Evolutionary conservation across 2,329 filamentous ascomycete species (phyloP).

Genomic region (Fusarium sublunatum): DNA sequence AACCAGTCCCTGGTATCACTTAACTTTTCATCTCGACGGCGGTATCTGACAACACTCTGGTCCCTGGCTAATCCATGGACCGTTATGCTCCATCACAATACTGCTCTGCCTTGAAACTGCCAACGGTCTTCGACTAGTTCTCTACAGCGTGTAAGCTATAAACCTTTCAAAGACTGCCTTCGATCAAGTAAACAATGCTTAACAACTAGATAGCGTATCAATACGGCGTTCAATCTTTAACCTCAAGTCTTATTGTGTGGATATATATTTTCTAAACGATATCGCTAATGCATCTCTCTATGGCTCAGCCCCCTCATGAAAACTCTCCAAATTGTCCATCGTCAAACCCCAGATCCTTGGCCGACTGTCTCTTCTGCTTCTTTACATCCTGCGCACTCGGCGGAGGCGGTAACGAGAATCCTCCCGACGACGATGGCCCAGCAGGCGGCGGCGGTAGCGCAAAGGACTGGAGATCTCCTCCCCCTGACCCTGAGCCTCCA

Average conservation of each 20-base stretch:
- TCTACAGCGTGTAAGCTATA: too few species aligned
- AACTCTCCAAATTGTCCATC: constrained; percentile 92
- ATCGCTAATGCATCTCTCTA: constrained; percentile 35
- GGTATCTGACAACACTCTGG: too few species aligned
- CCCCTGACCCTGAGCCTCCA: constrained; percentile 30
- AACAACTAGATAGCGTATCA: constrained; percentile 10
- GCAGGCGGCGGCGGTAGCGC: constrained; percentile 78
- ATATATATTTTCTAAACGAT: constrained; percentile 31
- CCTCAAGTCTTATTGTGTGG: constrained; percentile 16
- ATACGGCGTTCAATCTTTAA: constrained; percentile 11
- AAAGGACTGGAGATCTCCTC: constrained; percentile 65
- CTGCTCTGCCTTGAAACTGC: too few species aligned
- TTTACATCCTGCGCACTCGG: constrained; percentile 72
- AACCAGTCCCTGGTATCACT: too few species aligned
- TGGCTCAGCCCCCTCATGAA: constrained; percentile 53
- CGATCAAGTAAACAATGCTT: too few species aligned
- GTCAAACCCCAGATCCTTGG: constrained; percentile 81
- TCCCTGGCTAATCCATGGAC: too few species aligned
- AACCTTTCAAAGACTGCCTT: too few species aligned
- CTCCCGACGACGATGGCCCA: constrained; percentile 52
- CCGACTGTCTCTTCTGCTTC: constrained; percentile 65
- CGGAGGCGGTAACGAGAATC: constrained; percentile 72
- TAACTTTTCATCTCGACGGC: too few species aligned
- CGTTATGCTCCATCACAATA: too few species aligned
- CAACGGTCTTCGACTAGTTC: too few species aligned